phyloP scores from a whole-genome alignment of 1,284 basidiomycete species.

The Microbotryum violaceum region DNA sequence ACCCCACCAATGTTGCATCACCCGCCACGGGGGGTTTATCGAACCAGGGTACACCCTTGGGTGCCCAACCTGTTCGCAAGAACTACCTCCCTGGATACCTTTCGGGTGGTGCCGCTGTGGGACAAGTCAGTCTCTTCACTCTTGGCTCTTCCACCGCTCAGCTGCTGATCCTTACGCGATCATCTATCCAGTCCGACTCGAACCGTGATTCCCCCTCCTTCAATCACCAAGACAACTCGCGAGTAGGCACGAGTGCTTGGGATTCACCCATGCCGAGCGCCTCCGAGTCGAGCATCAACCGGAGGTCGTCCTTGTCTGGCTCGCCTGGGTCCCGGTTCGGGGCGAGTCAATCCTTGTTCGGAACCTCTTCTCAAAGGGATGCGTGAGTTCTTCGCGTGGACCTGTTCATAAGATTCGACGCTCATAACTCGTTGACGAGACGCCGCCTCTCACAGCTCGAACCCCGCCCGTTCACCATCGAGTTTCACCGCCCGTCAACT shows the following conservation, averaged over 20 bases:
- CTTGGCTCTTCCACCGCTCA: not conserved
- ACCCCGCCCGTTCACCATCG: too few species aligned
- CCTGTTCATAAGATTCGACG: not conserved
- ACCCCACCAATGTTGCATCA: too few species aligned
- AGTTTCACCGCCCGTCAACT: constrained; percentile 6
- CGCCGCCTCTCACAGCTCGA: not conserved
- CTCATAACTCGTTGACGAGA: not conserved
- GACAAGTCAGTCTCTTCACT: constrained; percentile 12
- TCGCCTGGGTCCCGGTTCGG: constrained; percentile 23
- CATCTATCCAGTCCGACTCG: constrained; percentile 15
- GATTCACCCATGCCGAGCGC: constrained; percentile 17
- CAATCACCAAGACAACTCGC: constrained; percentile 6
- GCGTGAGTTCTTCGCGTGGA: not conserved
- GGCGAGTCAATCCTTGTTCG: constrained; percentile 17
- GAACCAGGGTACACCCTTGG: too few species aligned
- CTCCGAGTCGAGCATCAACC: too few species aligned
- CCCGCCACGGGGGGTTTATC: too few species aligned
- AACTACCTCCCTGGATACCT: constrained; percentile 29
- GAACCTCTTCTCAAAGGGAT: not conserved
- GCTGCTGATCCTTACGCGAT: not conserved
- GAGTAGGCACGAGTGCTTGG: constrained; percentile 17
- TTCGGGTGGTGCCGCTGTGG: constrained; percentile 12
- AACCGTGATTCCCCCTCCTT: not conserved
- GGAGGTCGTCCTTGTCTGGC: constrained; percentile 16
- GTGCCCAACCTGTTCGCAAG: too few species aligned